Evolutionary conservation across 164 flowering plant species (phyloP).

Genomic region (Litsea cubeba): DNA sequence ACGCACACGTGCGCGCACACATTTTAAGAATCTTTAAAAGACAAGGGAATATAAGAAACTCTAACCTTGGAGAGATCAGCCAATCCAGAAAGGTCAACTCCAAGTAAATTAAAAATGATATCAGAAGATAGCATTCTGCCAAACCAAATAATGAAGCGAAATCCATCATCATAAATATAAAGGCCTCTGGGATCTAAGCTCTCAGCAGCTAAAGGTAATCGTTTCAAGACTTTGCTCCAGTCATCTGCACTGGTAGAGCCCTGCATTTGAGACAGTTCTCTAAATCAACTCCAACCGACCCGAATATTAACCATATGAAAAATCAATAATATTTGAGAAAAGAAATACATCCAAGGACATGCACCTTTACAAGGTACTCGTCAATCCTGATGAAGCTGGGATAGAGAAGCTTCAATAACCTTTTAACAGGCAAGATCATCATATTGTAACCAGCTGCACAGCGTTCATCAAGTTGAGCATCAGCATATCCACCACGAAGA

Average conservation of each 20-base stretch:
- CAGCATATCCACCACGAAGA: slow-evolving; percentile 85
- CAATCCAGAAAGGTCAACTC: slow-evolving; percentile 49
- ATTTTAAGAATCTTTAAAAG: too few relatives aligned
- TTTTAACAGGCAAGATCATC: slow-evolving; percentile 83
- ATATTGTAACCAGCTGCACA: slow-evolving; percentile 86
- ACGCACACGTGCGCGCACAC: too few relatives aligned
- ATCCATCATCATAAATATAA: slow-evolving; percentile 86
- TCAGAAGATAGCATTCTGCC: slow-evolving; percentile 83
- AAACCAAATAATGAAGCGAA: slow-evolving; percentile 86
- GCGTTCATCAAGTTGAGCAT: slow-evolving; percentile 89
- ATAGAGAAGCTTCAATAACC: slow-evolving; percentile 74
- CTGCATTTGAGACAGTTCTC: slow-evolving; percentile 22
- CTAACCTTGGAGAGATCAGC: slow-evolving; percentile 68
- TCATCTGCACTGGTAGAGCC: slow-evolving; percentile 40
- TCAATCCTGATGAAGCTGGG: slow-evolving; percentile 79
- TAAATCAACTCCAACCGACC: not conserved
- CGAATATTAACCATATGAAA: not conserved
- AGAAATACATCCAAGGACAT: not conserved
- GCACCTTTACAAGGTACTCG: slow-evolving; percentile 70
- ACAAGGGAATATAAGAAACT: too few relatives aligned
- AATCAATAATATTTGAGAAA: not conserved
- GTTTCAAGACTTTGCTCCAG: slow-evolving; percentile 26
- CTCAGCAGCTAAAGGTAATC: slow-evolving; percentile 56
- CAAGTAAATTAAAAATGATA: slow-evolving; percentile 55
- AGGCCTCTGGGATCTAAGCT: slow-evolving; percentile 86